These are phyloP conservation scores for Saccharomyces hybrid DNA, from an alignment of 1,139 yeast genomes.

Conservation along the genomic window DNA sequence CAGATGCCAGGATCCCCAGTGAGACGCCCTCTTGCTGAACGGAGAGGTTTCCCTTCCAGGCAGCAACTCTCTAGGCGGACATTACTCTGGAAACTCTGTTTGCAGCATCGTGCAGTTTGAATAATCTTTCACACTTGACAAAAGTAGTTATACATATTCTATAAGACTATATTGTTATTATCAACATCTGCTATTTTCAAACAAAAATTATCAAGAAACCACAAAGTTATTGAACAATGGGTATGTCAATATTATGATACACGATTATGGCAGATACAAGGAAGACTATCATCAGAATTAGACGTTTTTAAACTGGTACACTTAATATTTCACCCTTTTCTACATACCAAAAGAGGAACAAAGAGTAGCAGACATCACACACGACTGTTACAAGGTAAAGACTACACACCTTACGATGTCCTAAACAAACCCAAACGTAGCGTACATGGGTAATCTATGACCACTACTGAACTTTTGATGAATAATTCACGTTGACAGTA, in stretches of 20 bases:
- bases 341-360: not conserved
- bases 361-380: not conserved
- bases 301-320: not conserved
- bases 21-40: not conserved
- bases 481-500: not conserved
- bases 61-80: not conserved
- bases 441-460: too few species aligned
- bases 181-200: not conserved
- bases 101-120: not conserved
- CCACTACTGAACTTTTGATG: too few species aligned
- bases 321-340: not conserved
- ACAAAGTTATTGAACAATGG: slow-evolving; percentile 12
- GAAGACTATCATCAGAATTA: not conserved
- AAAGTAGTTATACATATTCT: not conserved
- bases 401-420: too few species aligned
- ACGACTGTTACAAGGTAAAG: too few species aligned
- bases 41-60: not conserved
- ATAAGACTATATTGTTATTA: slow-evolving; percentile 1
- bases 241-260: slow-evolving; percentile 11
- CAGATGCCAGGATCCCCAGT: not conserved
- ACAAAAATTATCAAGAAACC: not conserved
- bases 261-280: not conserved
- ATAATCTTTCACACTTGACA: not conserved
- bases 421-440: too few species aligned
- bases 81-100: not conserved